phyloP scores from a whole-genome alignment of 371 early-diverging fungal genomes.

The Umbelopsis sp. region DNA sequence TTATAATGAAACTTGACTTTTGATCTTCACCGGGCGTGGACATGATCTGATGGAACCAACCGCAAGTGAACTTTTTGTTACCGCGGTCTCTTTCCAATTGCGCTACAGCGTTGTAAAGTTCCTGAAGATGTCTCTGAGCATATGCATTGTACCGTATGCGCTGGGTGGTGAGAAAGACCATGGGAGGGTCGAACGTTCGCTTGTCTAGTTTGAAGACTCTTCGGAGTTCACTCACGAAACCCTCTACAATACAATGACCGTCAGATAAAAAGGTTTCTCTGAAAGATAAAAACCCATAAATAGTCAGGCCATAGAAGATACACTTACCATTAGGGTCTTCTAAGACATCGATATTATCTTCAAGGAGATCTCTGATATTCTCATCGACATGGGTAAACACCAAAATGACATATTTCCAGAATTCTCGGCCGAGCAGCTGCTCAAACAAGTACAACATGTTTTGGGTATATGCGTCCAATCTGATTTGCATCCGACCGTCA shows the following conservation, averaged over 20 bases:
- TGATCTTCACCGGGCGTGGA: constrained; percentile 43
- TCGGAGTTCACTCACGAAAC: constrained; percentile 54
- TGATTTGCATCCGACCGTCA: no score
- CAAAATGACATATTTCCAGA: constrained; percentile 65
- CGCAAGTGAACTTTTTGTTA: constrained; percentile 56
- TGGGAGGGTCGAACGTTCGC: constrained; percentile 49
- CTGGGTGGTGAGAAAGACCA: constrained; percentile 59
- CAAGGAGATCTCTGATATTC: constrained; percentile 56
- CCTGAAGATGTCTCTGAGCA: constrained; percentile 55
- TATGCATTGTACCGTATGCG: constrained; percentile 53
- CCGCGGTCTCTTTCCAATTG: constrained; percentile 53
- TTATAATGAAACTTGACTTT: constrained; percentile 42
- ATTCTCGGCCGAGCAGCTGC: constrained; percentile 58
- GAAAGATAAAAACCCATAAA: neutral
- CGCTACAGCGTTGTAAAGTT: constrained; percentile 57
- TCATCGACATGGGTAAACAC: constrained; percentile 69
- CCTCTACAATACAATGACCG: constrained; percentile 30
- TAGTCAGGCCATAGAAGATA: neutral
- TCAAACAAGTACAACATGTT: constrained; percentile 63
- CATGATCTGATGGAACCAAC: constrained; percentile 57
- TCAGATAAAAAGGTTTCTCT: no score
- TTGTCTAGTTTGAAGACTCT: constrained; percentile 43
- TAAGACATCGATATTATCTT: constrained; percentile 62
- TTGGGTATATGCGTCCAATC: constrained; percentile 63
- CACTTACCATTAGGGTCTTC: constrained; percentile 45